A percentile compares a stretch with the other conserved stretches of the same genome.
Evolutionary conservation across 495 filamentous ascomycete species (phyloP).

Genomic region (Hypoxylon subgilvum): DNA sequence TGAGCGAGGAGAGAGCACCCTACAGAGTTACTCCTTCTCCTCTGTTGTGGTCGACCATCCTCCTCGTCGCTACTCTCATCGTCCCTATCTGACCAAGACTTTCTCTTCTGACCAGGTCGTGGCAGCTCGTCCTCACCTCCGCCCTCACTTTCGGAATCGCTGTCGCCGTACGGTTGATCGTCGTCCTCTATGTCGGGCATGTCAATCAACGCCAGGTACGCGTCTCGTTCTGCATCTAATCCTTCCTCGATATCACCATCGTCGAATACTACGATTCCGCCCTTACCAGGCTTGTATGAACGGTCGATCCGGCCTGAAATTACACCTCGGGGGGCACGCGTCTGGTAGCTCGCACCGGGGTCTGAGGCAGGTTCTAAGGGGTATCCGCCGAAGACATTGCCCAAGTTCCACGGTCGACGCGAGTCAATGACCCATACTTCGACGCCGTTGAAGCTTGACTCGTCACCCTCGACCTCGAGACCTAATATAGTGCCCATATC

Average conservation of each 20-base stretch:
- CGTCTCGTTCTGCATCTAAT: constrained; percentile 72
- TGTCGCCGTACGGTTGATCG: constrained; percentile 62
- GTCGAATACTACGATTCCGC: constrained; percentile 90
- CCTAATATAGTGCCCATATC: constrained; percentile 79
- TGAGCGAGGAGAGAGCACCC: neutral
- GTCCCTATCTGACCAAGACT: constrained; percentile 79
- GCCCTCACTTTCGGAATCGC: constrained; percentile 54
- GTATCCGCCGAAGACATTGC: constrained; percentile 85
- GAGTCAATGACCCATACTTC: constrained; percentile 96
- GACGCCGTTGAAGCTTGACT: constrained; percentile 69
- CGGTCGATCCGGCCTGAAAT: constrained; percentile 70
- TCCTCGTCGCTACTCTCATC: constrained; percentile 73
- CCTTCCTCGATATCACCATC: constrained; percentile 96
- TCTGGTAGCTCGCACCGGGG: constrained; percentile 51
- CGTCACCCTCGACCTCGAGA: constrained; percentile 63
- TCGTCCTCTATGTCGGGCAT: constrained; percentile 90
- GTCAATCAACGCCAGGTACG: constrained; percentile 78
- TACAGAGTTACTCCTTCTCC: constrained; percentile 87
- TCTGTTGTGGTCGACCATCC: constrained; percentile 72
- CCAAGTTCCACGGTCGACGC: constrained; percentile 90
- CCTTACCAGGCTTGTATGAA: constrained; percentile 75
- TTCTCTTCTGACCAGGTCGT: constrained; percentile 70
- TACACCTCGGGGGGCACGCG: constrained; percentile 57
- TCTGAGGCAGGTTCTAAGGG: constrained; percentile 57
- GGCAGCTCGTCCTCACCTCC: constrained; percentile 39